Percentiles rank a stretch among this genome's conserved stretches.
Evolutionary conservation across 306 rosid genomes (phyloP).

Genomic region (Malus sylvestris): DNA sequence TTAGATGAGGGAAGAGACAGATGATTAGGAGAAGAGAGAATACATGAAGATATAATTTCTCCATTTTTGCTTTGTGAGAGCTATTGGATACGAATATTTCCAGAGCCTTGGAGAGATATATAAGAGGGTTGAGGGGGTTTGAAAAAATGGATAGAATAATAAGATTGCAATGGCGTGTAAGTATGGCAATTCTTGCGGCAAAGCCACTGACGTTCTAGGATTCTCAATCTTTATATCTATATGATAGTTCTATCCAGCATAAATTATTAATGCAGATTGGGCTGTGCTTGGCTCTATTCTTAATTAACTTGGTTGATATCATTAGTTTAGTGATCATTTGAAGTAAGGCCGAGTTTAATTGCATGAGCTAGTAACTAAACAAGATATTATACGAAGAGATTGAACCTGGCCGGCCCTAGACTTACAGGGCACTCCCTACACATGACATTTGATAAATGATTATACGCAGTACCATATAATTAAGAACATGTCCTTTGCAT

Average conservation of each 20-base stretch:
- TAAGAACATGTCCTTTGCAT: background rate
- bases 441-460: background rate
- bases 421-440: background rate
- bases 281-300: background rate
- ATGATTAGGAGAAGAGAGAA: conserved; percentile 10
- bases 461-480: background rate
- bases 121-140: background rate
- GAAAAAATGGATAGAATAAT: background rate
- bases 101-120: background rate
- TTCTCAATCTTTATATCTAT: background rate
- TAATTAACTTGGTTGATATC: background rate
- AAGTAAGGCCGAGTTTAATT: too few species aligned
- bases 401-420: background rate
- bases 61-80: background rate
- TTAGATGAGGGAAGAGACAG: conserved; percentile 1
- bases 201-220: background rate
- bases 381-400: too few species aligned
- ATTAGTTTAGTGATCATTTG: background rate
- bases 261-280: background rate
- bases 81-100: background rate
- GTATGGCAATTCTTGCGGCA: conserved; percentile 12
- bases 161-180: conserved; percentile 26
- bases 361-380: background rate
- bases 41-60: background rate
- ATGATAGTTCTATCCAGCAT: background rate